Conservation (phyloP, 2,329 filamentous ascomycete species). For the Diplocarpon mali region DNA sequence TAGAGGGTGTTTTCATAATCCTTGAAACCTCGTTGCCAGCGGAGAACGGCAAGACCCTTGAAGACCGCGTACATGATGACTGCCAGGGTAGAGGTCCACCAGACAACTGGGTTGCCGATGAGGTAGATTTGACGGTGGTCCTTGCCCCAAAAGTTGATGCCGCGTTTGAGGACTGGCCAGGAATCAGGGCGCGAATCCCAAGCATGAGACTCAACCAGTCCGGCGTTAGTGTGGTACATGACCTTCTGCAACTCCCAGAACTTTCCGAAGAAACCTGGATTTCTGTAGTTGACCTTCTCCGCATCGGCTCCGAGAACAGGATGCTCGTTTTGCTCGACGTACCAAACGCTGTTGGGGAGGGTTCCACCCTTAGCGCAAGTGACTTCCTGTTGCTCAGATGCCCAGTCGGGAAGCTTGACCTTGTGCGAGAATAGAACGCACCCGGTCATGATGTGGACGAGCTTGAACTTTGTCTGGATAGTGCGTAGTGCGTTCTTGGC, state of each 20-base stretch:
- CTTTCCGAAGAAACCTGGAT: conserved; percentile 92
- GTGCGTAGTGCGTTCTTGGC: conserved; percentile 82
- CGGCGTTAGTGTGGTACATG: conserved; percentile 98
- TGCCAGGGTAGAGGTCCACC: conserved; percentile 78
- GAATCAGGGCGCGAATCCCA: conserved; percentile 94
- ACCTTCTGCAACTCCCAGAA: conserved; percentile 96
- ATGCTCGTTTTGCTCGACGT: conserved; percentile 84
- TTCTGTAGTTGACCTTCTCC: conserved; percentile 92
- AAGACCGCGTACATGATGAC: conserved; percentile 69
- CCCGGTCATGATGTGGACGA: conserved; percentile 93
- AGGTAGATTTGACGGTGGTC: conserved; percentile 93
- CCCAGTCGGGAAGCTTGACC: conserved; percentile 97
- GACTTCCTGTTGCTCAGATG: conserved; percentile 97
- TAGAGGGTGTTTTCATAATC: conserved; percentile 77
- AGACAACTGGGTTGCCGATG: conserved; percentile 87
- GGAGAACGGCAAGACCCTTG: conserved; percentile 76
- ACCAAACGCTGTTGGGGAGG: conserved; percentile 94
- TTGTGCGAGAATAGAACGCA: conserved; percentile 97
- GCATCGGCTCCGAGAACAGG: conserved; percentile 61
- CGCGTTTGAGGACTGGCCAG: conserved; percentile 84
- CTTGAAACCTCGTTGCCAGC: conserved; percentile 87
- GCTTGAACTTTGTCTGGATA: conserved; percentile 92
- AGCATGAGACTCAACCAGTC: conserved; percentile 88
- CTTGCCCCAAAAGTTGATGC: conserved; percentile 99
- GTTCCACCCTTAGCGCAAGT: conserved; percentile 88